These are phyloP conservation scores for Termitomyces sp. DNA, from an alignment of 768 basidiomycete species.

Conservation along the genomic window DNA sequence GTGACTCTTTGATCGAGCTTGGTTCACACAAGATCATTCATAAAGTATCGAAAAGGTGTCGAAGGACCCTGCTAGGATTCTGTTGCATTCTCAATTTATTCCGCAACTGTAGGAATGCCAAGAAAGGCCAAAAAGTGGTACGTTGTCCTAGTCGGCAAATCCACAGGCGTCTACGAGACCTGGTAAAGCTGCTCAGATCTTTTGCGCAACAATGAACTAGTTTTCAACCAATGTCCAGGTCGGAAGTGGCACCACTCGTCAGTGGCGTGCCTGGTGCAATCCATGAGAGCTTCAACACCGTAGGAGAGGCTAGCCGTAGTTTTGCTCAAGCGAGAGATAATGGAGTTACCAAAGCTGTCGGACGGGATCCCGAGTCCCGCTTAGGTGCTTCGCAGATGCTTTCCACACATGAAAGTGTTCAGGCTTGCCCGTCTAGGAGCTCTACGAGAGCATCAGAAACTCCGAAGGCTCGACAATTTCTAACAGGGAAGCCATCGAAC, in stretches of 20 bases:
- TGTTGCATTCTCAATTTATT: background rate
- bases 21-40: background rate
- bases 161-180: conserved; percentile 32
- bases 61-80: background rate
- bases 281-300: conserved; percentile 36
- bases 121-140: conserved; percentile 32
- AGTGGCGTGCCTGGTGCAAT: conserved; percentile 36
- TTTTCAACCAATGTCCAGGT: conserved; percentile 26
- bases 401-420: background rate
- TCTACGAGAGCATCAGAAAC: conserved; percentile 6
- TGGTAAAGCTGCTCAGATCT: conserved; percentile 24
- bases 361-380: background rate
- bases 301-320: conserved; percentile 34
- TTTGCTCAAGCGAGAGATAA: conserved; percentile 23
- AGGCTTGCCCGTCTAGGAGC: conserved; percentile 2
- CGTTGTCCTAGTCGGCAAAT: conserved; percentile 32
- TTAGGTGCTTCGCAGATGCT: background rate
- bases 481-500: background rate
- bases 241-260: conserved; percentile 38
- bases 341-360: conserved; percentile 26
- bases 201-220: background rate
- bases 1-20: background rate
- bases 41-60: background rate
- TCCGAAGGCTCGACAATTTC: conserved; percentile 3
- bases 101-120: conserved; percentile 19